These are phyloP conservation scores for Penicillium olsonii DNA, from an alignment of 2,329 filamentous ascomycete genomes.

Conservation along the genomic window DNA sequence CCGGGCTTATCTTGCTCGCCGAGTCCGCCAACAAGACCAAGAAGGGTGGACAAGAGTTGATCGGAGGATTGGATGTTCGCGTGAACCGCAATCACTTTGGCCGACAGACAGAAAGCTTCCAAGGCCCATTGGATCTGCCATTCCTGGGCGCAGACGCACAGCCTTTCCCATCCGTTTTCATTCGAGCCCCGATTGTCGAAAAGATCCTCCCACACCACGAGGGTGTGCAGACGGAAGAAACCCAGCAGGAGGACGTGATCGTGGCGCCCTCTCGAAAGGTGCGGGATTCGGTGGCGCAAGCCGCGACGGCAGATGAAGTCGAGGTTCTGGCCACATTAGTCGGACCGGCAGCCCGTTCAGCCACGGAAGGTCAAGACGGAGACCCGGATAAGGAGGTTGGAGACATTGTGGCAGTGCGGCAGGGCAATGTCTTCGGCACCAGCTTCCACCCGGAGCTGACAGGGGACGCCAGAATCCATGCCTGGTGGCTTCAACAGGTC, in stretches of 20 bases:
- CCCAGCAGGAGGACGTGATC: constrained; percentile 51
- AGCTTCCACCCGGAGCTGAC: constrained; percentile 97
- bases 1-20: constrained; percentile 86
- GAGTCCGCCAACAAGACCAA: constrained; percentile 87
- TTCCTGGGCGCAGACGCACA: constrained; percentile 57
- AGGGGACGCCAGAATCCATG: constrained; percentile 81
- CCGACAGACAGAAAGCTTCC: constrained; percentile 88
- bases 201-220: constrained; percentile 62
- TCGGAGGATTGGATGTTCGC: constrained; percentile 85
- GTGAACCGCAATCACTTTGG: constrained; percentile 96
- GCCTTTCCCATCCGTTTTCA: constrained; percentile 83
- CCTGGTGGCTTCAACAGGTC: constrained; percentile 86
- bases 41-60: constrained; percentile 85
- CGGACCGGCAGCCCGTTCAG: constrained; percentile 52
- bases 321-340: constrained; percentile 62
- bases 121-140: constrained; percentile 70
- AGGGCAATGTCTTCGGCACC: constrained; percentile 90
- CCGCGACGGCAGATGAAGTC: constrained; percentile 51
- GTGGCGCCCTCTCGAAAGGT: constrained; percentile 58
- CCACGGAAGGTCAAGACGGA: constrained; percentile 45
- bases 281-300: constrained; percentile 46
- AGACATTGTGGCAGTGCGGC: constrained; percentile 84
- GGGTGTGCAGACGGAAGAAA: constrained; percentile 55
- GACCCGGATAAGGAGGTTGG: constrained; percentile 48
- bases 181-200: constrained; percentile 90